Conservation (phyloP, 2,329 filamentous ascomycete species). For the Exutisphaerella laricina region DNA sequence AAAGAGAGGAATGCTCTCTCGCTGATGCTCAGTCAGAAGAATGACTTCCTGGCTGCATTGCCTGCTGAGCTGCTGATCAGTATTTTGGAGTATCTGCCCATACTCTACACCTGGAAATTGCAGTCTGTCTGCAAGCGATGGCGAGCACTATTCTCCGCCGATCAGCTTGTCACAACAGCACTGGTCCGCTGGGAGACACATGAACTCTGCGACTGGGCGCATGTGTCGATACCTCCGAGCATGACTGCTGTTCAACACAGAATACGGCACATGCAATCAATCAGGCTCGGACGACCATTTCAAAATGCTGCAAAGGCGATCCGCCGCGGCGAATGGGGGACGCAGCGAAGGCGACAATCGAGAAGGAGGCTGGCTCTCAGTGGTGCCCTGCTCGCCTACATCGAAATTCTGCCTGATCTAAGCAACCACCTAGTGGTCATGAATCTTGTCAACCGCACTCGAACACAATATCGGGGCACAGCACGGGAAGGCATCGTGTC, state of each 20-base stretch:
- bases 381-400: conserved; percentile 1
- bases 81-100: conserved; percentile 30
- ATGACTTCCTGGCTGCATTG: conserved; percentile 34
- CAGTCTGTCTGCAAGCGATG: conserved; percentile 34
- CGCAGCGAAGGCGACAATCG: background rate
- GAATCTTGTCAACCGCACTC: background rate
- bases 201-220: background rate
- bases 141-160: conserved; percentile 28
- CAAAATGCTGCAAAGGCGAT: background rate
- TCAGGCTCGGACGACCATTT: background rate
- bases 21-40: conserved; percentile 10
- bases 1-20: conserved; percentile 12
- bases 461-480: background rate
- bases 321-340: background rate
- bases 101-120: conserved; percentile 26
- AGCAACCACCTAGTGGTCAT: background rate
- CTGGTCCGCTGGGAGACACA: conserved; percentile 2
- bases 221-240: background rate
- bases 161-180: background rate
- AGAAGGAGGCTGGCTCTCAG: background rate
- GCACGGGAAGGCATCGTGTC: conserved; percentile 1
- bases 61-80: conserved; percentile 36
- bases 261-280: background rate
- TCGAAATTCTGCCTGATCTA: no score
- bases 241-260: background rate